phyloP scores from a whole-genome alignment of 2,329 filamentous ascomycete species.

The Stagonosporopsis rhizophila region DNA sequence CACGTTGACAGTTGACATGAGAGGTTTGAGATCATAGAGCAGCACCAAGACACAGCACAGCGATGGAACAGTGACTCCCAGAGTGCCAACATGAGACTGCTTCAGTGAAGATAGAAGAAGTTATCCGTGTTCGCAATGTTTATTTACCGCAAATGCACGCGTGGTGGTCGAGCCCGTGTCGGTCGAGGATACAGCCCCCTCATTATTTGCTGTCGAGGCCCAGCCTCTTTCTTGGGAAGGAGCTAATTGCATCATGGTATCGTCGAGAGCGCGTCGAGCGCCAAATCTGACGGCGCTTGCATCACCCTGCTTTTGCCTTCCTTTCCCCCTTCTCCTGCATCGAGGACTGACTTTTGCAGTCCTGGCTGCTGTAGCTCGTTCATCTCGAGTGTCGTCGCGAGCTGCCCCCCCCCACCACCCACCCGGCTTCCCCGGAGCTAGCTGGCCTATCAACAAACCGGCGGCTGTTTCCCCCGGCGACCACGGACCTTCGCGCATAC shows the following conservation, averaged over 20 bases:
- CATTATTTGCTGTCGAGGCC: conserved; percentile 30
- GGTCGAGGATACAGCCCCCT: conserved; percentile 26
- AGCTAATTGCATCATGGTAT: conserved; percentile 42
- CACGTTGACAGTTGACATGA: neutral
- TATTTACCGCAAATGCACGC: conserved; percentile 4
- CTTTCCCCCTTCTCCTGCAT: conserved; percentile 7
- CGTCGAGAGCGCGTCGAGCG: conserved; percentile 23
- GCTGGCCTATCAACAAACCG: conserved; percentile 16
- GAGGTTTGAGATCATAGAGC: neutral
- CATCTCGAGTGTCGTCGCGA: conserved; percentile 20
- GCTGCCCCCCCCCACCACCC: conserved; percentile 25
- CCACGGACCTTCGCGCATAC: conserved; percentile 17
- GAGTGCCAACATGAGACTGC: neutral
- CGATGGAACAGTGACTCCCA: neutral
- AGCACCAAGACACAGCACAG: no score
- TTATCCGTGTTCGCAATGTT: neutral
- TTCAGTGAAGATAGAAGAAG: no score
- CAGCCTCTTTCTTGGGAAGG: conserved; percentile 34
- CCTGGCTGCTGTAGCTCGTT: conserved; percentile 5
- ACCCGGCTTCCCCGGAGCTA: conserved; percentile 31
- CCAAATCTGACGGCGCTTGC: conserved; percentile 26
- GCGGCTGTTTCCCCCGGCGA: conserved; percentile 27
- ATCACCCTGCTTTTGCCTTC: conserved; percentile 15
- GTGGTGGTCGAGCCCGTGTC: conserved; percentile 22
- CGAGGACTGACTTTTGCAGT: conserved; percentile 6